Evolutionary conservation across 2,329 filamentous ascomycete species (phyloP).

Genomic region (Penicillium hordei): DNA sequence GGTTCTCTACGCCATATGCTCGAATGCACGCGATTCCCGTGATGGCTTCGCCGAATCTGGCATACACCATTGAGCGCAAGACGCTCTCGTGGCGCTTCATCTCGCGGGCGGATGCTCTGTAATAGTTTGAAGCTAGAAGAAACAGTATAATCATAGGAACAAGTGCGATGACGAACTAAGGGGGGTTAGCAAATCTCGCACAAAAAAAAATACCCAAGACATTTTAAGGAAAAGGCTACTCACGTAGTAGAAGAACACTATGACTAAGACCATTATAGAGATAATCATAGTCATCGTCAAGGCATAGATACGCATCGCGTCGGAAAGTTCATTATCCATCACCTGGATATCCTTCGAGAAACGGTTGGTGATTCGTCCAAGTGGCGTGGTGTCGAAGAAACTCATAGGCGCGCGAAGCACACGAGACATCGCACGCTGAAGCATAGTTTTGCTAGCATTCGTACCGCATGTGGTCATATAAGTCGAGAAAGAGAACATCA

Average conservation of each 20-base stretch:
- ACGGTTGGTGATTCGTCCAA: conserved; percentile 92
- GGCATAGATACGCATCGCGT: conserved; percentile 90
- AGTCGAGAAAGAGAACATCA: conserved; percentile 81
- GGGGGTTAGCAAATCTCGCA: conserved; percentile 1
- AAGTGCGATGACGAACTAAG: conserved; percentile 65
- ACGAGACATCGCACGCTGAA: conserved; percentile 74
- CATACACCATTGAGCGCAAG: conserved; percentile 82
- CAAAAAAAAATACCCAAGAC: background rate
- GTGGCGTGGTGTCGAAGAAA: conserved; percentile 95
- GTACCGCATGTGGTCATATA: conserved; percentile 77
- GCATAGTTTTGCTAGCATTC: conserved; percentile 75
- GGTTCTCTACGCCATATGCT: conserved; percentile 78
- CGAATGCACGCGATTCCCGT: conserved; percentile 75
- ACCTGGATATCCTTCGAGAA: conserved; percentile 95
- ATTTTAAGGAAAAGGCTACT: conserved; percentile 15
- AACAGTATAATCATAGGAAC: conserved; percentile 73
- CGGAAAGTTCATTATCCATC: conserved; percentile 90
- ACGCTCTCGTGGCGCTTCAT: conserved; percentile 93
- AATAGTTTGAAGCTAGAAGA: conserved; percentile 79
- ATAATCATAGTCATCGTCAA: conserved; percentile 79
- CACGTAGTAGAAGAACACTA: conserved; percentile 85
- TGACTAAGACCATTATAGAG: conserved; percentile 83
- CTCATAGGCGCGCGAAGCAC: conserved; percentile 73
- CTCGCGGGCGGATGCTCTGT: conserved; percentile 85
- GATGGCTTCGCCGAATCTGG: conserved; percentile 86